These are phyloP conservation scores for Chaetomium olivaceum DNA, from an alignment of 2,329 filamentous ascomycete species.

Conservation along the genomic window DNA sequence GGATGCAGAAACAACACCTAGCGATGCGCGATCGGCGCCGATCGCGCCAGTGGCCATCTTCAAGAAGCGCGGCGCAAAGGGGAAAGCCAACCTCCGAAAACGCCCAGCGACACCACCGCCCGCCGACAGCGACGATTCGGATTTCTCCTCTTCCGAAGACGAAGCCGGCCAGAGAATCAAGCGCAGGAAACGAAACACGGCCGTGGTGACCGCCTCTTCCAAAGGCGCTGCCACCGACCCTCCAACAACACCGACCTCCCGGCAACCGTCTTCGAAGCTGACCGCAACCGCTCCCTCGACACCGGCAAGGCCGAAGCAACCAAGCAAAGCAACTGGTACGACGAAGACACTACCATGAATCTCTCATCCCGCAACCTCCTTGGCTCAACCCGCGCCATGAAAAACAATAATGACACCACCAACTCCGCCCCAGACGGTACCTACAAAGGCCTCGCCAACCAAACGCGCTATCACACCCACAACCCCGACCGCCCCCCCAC, in stretches of 20 bases:
- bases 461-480: conserved; percentile 74
- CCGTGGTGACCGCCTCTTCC: conserved; percentile 65
- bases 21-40: conserved; percentile 14
- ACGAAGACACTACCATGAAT: conserved; percentile 59
- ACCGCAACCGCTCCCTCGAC: conserved; percentile 59
- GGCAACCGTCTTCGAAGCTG: conserved; percentile 58
- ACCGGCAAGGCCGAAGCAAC: conserved; percentile 78
- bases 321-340: conserved; percentile 86
- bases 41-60: conserved; percentile 65
- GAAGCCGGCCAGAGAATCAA: conserved; percentile 77
- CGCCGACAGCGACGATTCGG: conserved; percentile 54
- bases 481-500: conserved; percentile 70
- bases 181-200: conserved; percentile 65
- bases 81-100: conserved; percentile 77
- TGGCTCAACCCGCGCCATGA: conserved; percentile 53
- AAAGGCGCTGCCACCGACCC: conserved; percentile 43
- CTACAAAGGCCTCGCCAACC: conserved; percentile 75
- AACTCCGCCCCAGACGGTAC: conserved; percentile 57
- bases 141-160: conserved; percentile 73
- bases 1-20: conserved; percentile 19
- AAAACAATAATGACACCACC: conserved; percentile 4
- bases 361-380: conserved; percentile 56
- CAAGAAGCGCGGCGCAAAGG: conserved; percentile 81
- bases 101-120: conserved; percentile 76
- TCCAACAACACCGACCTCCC: conserved; percentile 42